Percentiles rank a stretch among this genome's conserved stretches.
Conservation (phyloP, 306 rosid genomes). For the Medicago lupulina region DNA sequence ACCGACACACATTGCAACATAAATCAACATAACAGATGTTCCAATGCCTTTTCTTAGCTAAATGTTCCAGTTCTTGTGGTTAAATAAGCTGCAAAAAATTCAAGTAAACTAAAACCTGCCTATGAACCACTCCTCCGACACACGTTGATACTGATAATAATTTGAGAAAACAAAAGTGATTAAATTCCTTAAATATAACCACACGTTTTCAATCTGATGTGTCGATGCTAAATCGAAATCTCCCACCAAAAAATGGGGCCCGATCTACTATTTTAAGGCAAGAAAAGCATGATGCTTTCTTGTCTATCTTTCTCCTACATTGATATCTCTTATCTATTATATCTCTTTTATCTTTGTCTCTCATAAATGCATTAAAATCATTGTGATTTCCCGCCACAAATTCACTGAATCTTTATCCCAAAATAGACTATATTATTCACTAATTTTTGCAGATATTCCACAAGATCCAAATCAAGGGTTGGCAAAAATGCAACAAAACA, state of each 20-base stretch:
- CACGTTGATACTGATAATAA: background rate
- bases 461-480: background rate
- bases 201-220: background rate
- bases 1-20: constrained; percentile 11
- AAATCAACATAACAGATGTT: background rate
- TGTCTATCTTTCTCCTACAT: no score
- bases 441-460: constrained; percentile 6
- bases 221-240: background rate
- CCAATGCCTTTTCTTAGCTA: background rate
- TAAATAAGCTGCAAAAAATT: background rate
- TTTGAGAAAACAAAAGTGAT: background rate
- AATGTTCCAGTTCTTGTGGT: background rate
- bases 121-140: background rate
- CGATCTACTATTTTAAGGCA: no score
- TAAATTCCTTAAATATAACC: background rate
- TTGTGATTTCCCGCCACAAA: no score
- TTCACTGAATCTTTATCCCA: no score
- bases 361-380: no score
- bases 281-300: no score
- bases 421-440: background rate
- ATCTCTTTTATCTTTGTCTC: no score
- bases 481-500: background rate
- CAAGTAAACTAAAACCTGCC: background rate
- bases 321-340: no score
- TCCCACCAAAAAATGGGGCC: no score